phyloP scores from a whole-genome alignment of 129 eudicot species.

The Centaurea solstitialis region DNA sequence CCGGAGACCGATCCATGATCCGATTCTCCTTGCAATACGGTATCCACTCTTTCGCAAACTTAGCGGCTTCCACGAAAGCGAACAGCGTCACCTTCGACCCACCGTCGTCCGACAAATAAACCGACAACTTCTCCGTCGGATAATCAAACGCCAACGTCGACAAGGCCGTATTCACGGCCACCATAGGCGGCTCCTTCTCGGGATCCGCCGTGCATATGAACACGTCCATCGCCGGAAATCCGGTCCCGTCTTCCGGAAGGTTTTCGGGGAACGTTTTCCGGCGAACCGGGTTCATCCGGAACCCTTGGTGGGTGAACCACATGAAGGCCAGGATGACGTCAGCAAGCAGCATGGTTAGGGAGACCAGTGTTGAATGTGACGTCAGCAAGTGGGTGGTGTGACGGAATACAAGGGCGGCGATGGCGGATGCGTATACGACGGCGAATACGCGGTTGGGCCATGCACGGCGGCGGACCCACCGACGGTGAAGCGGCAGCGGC shows the following conservation, averaged over 20 bases:
- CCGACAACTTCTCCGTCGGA: constrained; percentile 47
- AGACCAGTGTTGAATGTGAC: constrained; percentile 5
- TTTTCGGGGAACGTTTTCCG: constrained; percentile 44
- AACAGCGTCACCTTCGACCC: constrained; percentile 31
- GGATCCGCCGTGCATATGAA: constrained; percentile 85
- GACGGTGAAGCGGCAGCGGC: constrained; percentile 39
- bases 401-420: constrained; percentile 39
- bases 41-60: constrained; percentile 54
- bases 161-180: constrained; percentile 59
- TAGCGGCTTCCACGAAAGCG: constrained; percentile 56
- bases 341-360: constrained; percentile 36
- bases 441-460: constrained; percentile 55
- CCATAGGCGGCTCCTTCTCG: constrained; percentile 64
- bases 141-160: constrained; percentile 62
- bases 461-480: constrained; percentile 26
- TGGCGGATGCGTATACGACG: constrained; percentile 31
- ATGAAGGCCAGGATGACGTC: constrained; percentile 46
- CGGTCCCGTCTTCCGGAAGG: constrained; percentile 23
- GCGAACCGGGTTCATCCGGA: constrained; percentile 46
- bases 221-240: constrained; percentile 56
- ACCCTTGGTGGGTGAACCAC: constrained; percentile 53
- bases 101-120: constrained; percentile 64
- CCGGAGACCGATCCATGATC: constrained; percentile 43
- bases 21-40: constrained; percentile 40
- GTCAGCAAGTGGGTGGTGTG: constrained; percentile 30